Evolutionary conservation across 2,329 filamentous ascomycete genomes (phyloP).

Genomic region (Epicoccum sorghinum): DNA sequence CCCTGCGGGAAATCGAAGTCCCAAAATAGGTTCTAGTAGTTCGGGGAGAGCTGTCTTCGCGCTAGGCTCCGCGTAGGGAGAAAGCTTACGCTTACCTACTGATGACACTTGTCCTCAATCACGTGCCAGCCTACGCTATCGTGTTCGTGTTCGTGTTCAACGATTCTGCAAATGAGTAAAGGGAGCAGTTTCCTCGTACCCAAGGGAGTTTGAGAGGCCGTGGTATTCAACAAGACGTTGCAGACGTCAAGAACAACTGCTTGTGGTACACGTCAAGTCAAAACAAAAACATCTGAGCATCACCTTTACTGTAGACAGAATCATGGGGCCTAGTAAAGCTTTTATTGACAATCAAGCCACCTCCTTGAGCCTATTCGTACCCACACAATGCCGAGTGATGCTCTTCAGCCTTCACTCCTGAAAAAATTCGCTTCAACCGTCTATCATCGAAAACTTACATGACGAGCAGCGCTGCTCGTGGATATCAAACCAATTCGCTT

Average conservation of each 20-base stretch:
- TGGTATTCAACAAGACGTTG: background rate
- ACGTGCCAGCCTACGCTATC: constrained; percentile 9
- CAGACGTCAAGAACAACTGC: background rate
- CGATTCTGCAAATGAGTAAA: background rate
- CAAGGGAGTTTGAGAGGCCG: background rate
- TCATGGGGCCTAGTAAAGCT: constrained; percentile 8
- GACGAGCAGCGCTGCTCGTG: constrained; percentile 23
- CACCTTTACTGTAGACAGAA: constrained; percentile 4
- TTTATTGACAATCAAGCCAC: constrained; percentile 14
- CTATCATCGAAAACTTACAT: constrained; percentile 35
- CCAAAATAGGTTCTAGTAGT: constrained; percentile 34
- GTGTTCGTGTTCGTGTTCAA: constrained; percentile 11
- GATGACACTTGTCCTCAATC: constrained; percentile 24
- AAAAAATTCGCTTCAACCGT: constrained; percentile 35
- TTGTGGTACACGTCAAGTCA: background rate
- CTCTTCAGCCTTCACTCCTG: constrained; percentile 18
- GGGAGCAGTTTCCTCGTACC: background rate
- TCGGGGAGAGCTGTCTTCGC: constrained; percentile 24
- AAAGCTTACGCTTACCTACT: constrained; percentile 1
- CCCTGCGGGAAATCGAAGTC: constrained; percentile 28
- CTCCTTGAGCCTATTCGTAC: constrained; percentile 9
- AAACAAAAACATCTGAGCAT: constrained; percentile 12
- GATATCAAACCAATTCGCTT: constrained; percentile 36
- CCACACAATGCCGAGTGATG: constrained; percentile 23
- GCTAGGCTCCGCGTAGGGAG: constrained; percentile 6